Evolutionary conservation across 331 rosid genomes (phyloP), one percentile per base, ranked within the genome.

Genomic region (Acacia pycnantha): DNA sequence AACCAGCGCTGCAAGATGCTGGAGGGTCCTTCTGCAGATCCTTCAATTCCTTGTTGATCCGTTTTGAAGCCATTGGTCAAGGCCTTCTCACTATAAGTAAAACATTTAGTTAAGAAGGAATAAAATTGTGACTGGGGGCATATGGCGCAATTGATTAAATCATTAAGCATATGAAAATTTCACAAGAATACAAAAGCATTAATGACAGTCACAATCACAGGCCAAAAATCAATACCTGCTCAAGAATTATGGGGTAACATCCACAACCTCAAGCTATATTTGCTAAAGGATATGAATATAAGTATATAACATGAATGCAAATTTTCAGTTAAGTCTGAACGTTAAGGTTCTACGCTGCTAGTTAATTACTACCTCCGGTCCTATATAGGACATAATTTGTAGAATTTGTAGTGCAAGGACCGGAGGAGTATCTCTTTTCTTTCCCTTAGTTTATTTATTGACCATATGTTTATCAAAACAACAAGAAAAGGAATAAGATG

Each of bases 21-120:
- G 97, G 97, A 16, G 97, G 97, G 51, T 92, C 97, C 51, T 89
- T 90, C 88, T 92, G 94, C 31, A 92, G 87, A 85, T 92, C 97
- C 88, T 92, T 92, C 91, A 90, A 85, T 83, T 92, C 97, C 91
- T 89, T 92, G 87, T 85, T 86, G 85, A 91, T 91, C 82, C 95
- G 76, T 62, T 89, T 91, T 0, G 93, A 89, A 10, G 95, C 95
- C 95, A 91, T 91, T 9, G 37, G 26, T 77, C 79, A 72, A 59
- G 59, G 24, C 47, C 73, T 80, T 44, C 7, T 37, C 73, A 74
- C 71, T 19, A 29, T 29, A 19, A 14, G 5, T 13, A 54, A 16
- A 76, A 48, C 2, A 40, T n/a, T 11, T 22, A 58, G 2, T 76
- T 31, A 53, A 75, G 51, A 14, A 75, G 35, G 40, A 37, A 37